Evolutionary conservation across 192 early-diverging fungal genomes (phyloP).

Genomic region (Mortierella claussenii): DNA sequence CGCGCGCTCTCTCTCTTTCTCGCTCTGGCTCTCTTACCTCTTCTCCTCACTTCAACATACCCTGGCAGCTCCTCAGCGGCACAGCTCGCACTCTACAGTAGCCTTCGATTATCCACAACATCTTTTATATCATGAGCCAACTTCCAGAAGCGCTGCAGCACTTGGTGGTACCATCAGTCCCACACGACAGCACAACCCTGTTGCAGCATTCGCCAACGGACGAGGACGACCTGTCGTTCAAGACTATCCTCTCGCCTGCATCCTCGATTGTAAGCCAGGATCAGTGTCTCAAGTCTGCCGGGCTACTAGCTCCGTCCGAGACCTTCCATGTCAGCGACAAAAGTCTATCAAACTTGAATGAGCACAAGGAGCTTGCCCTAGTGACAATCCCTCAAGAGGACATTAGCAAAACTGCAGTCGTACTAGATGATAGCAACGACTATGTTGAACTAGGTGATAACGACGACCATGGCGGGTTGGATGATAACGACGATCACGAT

Average conservation of each 20-base stretch:
- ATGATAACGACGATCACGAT: too few relatives aligned
- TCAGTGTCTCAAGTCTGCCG: slow-evolving; percentile 4
- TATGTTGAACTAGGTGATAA: not conserved
- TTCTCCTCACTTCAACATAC: too few relatives aligned
- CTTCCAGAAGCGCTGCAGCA: not conserved
- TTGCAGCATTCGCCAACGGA: slow-evolving; percentile 13
- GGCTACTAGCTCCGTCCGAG: not conserved
- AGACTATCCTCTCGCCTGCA: slow-evolving; percentile 6
- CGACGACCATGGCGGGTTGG: not conserved
- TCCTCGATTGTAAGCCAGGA: not conserved
- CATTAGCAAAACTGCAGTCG: slow-evolving; percentile 13
- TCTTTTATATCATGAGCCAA: too few relatives aligned
- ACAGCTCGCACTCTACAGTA: too few relatives aligned
- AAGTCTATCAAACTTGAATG: too few relatives aligned
- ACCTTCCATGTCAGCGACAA: not conserved
- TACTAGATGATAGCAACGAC: not conserved
- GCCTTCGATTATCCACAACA: too few relatives aligned
- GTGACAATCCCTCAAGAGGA: slow-evolving; percentile 20
- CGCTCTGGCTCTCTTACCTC: too few relatives aligned
- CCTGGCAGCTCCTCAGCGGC: too few relatives aligned
- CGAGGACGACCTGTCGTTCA: slow-evolving; percentile 13
- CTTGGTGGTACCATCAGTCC: not conserved
- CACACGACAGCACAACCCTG: slow-evolving; percentile 20
- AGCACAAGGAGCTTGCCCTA: slow-evolving; percentile 1
- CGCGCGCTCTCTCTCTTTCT: too few relatives aligned